These are phyloP conservation scores for Colletotrichum acutatum DNA, from an alignment of 2,329 filamentous ascomycete species.

Conservation along the genomic window DNA sequence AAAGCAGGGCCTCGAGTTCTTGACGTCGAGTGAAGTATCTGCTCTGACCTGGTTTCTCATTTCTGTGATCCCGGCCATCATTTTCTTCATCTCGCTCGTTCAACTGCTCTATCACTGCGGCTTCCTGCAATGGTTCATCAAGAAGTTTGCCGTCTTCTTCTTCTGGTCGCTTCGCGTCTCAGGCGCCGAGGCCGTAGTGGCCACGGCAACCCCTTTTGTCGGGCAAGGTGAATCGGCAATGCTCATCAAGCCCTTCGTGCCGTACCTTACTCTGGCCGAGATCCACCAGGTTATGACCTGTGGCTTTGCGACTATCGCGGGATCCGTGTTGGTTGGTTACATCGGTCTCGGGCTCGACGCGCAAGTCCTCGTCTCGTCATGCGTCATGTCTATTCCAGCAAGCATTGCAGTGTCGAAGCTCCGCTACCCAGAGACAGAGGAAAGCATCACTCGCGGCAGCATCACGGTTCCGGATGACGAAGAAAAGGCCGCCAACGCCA, in stretches of 20 bases:
- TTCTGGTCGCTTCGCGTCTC: constrained; percentile 81
- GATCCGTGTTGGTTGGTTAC: constrained; percentile 77
- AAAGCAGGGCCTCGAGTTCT: constrained; percentile 69
- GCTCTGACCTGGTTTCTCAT: constrained; percentile 69
- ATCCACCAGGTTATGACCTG: constrained; percentile 81
- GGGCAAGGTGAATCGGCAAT: constrained; percentile 84
- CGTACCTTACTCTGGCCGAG: constrained; percentile 77
- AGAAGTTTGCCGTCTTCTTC: constrained; percentile 80
- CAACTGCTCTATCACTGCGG: constrained; percentile 77
- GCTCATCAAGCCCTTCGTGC: constrained; percentile 79
- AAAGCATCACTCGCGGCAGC: constrained; percentile 75
- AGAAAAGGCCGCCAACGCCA: constrained; percentile 70
- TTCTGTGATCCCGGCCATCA: constrained; percentile 75
- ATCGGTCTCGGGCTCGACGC: constrained; percentile 76
- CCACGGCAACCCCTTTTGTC: constrained; percentile 80
- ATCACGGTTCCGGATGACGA: constrained; percentile 76
- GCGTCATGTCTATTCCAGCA: constrained; percentile 82
- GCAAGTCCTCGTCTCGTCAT: constrained; percentile 78
- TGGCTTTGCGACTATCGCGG: constrained; percentile 80
- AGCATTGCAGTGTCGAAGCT: constrained; percentile 79
- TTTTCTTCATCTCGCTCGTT: constrained; percentile 82
- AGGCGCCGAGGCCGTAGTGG: constrained; percentile 80
- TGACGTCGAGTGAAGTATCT: constrained; percentile 61
- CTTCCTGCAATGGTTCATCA: constrained; percentile 78
- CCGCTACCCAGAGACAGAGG: constrained; percentile 78